phyloP scores from a whole-genome alignment of 2,329 filamentous ascomycete genomes.

The Fusarium temperatum region DNA sequence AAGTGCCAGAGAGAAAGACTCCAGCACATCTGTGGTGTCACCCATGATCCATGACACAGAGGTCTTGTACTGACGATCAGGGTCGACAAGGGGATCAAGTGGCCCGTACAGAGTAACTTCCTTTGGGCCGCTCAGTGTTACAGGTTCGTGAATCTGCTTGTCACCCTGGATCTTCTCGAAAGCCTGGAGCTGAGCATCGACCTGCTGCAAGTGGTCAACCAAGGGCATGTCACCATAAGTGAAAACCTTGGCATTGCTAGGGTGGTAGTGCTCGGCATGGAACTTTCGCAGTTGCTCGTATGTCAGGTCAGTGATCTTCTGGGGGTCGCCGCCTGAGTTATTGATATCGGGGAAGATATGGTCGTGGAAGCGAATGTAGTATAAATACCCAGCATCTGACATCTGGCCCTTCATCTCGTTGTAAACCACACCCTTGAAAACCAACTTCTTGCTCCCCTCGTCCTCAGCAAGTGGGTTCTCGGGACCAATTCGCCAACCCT shows the following conservation, averaged over 20 bases:
- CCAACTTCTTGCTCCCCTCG: conserved; percentile 72
- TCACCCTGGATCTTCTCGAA: conserved; percentile 79
- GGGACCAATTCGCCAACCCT: conserved; percentile 95
- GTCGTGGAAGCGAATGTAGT: conserved; percentile 94
- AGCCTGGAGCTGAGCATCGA: conserved; percentile 76
- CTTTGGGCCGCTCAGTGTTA: conserved; percentile 75
- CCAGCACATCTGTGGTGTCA: conserved; percentile 81
- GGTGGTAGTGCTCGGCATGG: conserved; percentile 93
- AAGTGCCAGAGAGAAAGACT: conserved; percentile 87
- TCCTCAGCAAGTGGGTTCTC: conserved; percentile 77
- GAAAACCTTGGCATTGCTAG: conserved; percentile 94
- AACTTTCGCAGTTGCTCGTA: conserved; percentile 89
- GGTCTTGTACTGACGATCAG: conserved; percentile 90
- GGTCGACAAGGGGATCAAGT: conserved; percentile 84
- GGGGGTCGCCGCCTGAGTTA: conserved; percentile 95
- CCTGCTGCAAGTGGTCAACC: conserved; percentile 79
- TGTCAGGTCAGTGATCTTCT: conserved; percentile 94
- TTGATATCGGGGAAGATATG: conserved; percentile 93
- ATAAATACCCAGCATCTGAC: conserved; percentile 95
- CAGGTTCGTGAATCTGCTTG: conserved; percentile 77
- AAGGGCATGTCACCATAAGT: conserved; percentile 96
- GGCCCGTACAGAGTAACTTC: conserved; percentile 80
- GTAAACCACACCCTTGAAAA: conserved; percentile 98
- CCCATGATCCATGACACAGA: conserved; percentile 93
- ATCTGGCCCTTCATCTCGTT: conserved; percentile 99